Conservation (phyloP, 169 alveolate genomes). For the Babesia caballi region DNA sequence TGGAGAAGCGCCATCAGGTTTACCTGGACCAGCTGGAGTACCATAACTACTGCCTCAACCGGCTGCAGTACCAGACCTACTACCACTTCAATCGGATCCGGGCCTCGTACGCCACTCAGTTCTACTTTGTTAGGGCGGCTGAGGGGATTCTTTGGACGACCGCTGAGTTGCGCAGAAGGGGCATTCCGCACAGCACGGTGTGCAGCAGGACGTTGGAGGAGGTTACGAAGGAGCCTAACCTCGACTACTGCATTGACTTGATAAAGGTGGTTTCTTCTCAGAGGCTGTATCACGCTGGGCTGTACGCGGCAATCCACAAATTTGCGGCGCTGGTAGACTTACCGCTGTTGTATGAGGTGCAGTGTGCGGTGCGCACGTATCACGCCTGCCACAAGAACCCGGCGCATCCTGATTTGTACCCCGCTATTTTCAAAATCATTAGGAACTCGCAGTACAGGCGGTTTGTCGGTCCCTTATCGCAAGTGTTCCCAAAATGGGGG, state of each 20-base stretch:
- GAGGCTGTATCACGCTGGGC: conserved; percentile 25
- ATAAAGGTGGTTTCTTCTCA: conserved; percentile 12
- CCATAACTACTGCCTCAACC: conserved; percentile 53
- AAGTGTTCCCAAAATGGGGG: neutral
- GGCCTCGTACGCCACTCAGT: neutral
- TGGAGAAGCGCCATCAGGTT: conserved; percentile 35
- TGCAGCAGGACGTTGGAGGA: neutral
- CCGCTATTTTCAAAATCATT: neutral
- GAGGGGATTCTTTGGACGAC: conserved; percentile 27
- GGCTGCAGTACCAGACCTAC: conserved; percentile 39
- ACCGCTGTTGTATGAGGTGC: neutral
- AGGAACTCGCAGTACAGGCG: neutral
- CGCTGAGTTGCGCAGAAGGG: conserved; percentile 6
- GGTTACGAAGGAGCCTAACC: neutral
- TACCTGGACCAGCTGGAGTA: conserved; percentile 47
- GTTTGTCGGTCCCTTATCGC: neutral
- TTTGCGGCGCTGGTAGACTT: neutral
- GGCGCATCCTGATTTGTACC: conserved; percentile 7
- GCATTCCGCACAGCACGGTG: neutral
- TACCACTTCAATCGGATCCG: conserved; percentile 14
- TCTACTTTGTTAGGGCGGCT: conserved; percentile 37
- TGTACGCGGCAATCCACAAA: conserved; percentile 12
- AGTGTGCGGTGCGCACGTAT: conserved; percentile 6
- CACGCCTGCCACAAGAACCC: conserved; percentile 6
- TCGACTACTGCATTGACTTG: conserved; percentile 25